phyloP scores from a whole-genome alignment of 2,329 filamentous ascomycete species.

The Aspergillus sp. region DNA sequence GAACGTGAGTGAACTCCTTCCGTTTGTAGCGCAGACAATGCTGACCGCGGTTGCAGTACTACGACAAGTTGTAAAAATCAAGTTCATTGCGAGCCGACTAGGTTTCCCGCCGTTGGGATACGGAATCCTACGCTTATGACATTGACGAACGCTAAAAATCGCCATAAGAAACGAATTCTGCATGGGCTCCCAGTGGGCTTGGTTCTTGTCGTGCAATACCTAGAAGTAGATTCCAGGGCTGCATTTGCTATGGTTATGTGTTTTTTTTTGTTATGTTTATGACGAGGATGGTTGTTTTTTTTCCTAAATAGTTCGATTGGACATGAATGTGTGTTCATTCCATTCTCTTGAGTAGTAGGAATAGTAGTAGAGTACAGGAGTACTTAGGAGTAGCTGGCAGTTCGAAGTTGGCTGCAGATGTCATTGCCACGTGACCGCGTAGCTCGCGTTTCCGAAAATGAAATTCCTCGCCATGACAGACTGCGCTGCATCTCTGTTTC shows the following conservation, averaged over 20 bases:
- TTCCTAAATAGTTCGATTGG: slow-evolving; percentile 16
- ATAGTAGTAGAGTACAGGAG: no score
- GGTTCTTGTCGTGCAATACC: slow-evolving; percentile 21
- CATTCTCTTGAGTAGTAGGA: background rate
- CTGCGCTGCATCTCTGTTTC: slow-evolving; percentile 7
- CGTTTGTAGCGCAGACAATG: background rate
- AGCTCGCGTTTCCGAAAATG: background rate
- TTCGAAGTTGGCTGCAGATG: no score
- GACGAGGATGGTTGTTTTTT: slow-evolving; percentile 10
- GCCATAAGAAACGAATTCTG: slow-evolving; percentile 21
- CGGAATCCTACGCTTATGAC: slow-evolving; percentile 33
- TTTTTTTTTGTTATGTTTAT: slow-evolving; percentile 19
- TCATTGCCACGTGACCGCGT: background rate
- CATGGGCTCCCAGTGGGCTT: slow-evolving; percentile 14
- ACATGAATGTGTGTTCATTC: slow-evolving; percentile 18
- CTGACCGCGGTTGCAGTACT: slow-evolving; percentile 57
- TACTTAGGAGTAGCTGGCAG: no score
- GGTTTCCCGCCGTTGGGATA: slow-evolving; percentile 27
- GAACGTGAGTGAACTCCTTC: slow-evolving; percentile 62
- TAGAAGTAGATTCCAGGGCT: slow-evolving; percentile 23
- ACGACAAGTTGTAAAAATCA: slow-evolving; percentile 85
- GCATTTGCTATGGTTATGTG: slow-evolving; percentile 19
- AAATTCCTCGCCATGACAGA: background rate
- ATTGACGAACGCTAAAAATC: slow-evolving; percentile 36
- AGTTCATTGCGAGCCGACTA: slow-evolving; percentile 32